Evolutionary conservation across 176 grass and related monocot species (phyloP).

Genomic region (Hsuehochloa calcarea): DNA sequence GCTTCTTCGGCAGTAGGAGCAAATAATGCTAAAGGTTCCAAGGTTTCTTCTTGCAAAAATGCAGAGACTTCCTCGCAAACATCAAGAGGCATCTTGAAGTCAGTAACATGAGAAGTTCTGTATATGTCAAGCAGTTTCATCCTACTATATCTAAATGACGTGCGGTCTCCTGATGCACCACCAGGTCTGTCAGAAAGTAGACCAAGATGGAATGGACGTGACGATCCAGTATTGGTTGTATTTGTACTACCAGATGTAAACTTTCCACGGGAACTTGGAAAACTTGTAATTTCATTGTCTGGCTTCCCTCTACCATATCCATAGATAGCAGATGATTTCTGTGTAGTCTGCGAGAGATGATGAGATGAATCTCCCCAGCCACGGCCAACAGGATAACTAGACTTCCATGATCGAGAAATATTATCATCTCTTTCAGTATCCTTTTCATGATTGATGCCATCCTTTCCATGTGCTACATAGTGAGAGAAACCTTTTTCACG

Average conservation of each 20-base stretch:
- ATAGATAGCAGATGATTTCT: conserved; percentile 49
- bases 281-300: conserved; percentile 54
- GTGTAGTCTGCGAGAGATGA: conserved; percentile 39
- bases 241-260: conserved; percentile 53
- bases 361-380: conserved; percentile 69
- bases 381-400: conserved; percentile 63
- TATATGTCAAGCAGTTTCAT: conserved; percentile 98
- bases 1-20: conserved; percentile 79
- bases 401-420: conserved; percentile 79
- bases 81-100: conserved; percentile 58
- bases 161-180: conserved; percentile 56
- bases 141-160: conserved; percentile 74
- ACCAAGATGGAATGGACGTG: conserved; percentile 56
- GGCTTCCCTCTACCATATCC: conserved; percentile 72
- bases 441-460: conserved; percentile 65
- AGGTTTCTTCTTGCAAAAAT: conserved; percentile 59
- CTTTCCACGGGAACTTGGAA: conserved; percentile 60
- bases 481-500: conserved; percentile 55
- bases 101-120: conserved; percentile 68
- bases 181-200: conserved; percentile 67
- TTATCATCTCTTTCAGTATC: conserved; percentile 74
- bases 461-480: conserved; percentile 47
- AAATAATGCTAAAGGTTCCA: conserved; percentile 84
- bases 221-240: conserved; percentile 42
- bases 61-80: conserved; percentile 60